phyloP scores from a whole-genome alignment of 2,329 filamentous ascomycete species.

The Acephala macrosclerotiorum region DNA sequence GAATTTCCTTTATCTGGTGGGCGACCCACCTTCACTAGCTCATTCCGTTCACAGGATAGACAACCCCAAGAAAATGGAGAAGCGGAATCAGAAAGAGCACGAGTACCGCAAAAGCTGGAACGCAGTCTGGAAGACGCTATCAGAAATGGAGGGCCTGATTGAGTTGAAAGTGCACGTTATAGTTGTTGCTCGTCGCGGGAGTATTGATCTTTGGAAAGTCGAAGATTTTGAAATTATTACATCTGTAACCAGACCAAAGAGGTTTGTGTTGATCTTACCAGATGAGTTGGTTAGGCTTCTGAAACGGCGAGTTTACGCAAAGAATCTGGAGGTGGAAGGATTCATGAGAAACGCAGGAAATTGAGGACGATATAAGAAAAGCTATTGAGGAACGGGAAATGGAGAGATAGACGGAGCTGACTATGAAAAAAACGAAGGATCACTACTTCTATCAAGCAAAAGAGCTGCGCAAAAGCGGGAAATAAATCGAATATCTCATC shows the following conservation, averaged over 20 bases:
- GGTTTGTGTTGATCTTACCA: slow-evolving; percentile 11
- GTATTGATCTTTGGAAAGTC: slow-evolving; percentile 1
- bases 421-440: too few species aligned
- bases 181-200: not conserved
- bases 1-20: slow-evolving; percentile 10
- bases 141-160: slow-evolving; percentile 15
- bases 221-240: slow-evolving; percentile 22
- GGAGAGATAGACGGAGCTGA: too few species aligned
- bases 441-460: too few species aligned
- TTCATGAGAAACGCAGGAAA: too few species aligned
- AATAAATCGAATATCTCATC: too few species aligned
- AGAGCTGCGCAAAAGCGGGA: too few species aligned
- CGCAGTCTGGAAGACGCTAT: slow-evolving; percentile 9
- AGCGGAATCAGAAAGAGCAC: not conserved
- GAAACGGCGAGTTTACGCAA: too few species aligned
- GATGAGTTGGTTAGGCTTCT: slow-evolving; percentile 2
- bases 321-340: too few species aligned
- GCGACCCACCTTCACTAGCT: slow-evolving; percentile 10
- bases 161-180: slow-evolving; percentile 15
- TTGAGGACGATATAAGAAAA: too few species aligned
- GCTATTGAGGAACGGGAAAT: too few species aligned
- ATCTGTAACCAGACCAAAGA: not conserved
- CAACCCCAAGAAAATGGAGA: not conserved
- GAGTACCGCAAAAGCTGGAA: slow-evolving; percentile 15
- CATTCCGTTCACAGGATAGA: not conserved